A percentile compares a stretch with the other conserved stretches of the same genome.
Conservation (phyloP, 805 yeast species). For the Suhomyces sp. region DNA sequence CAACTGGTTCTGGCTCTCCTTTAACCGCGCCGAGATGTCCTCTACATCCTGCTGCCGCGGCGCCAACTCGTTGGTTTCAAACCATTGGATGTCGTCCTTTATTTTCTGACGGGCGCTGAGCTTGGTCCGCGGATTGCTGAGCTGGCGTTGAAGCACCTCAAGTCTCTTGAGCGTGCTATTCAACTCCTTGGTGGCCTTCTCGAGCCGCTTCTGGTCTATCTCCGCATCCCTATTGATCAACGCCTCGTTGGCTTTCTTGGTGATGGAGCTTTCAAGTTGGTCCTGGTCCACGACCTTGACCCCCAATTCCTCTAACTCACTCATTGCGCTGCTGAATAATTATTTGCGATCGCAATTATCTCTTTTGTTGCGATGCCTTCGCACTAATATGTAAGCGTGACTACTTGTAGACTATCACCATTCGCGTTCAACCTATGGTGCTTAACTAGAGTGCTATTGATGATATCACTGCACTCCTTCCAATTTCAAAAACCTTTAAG, state of each 20-base stretch:
- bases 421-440: background rate
- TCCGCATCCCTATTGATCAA: constrained; percentile 64
- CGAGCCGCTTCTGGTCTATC: constrained; percentile 71
- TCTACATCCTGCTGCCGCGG: constrained; percentile 57
- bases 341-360: background rate
- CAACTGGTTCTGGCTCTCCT: constrained; percentile 38
- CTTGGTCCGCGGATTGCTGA: constrained; percentile 52
- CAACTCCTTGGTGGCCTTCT: constrained; percentile 54
- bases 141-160: constrained; percentile 44
- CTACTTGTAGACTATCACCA: background rate
- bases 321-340: constrained; percentile 10
- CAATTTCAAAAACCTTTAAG: too few species aligned
- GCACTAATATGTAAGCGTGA: background rate
- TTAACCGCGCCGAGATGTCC: constrained; percentile 46
- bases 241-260: constrained; percentile 61
- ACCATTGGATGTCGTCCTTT: constrained; percentile 50
- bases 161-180: constrained; percentile 44
- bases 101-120: constrained; percentile 61
- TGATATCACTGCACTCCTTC: background rate
- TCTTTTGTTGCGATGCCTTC: background rate
- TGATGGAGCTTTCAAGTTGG: constrained; percentile 71
- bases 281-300: constrained; percentile 72
- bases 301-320: constrained; percentile 14
- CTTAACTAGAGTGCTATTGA: too few species aligned
- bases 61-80: constrained; percentile 49